Percentiles rank a stretch among this genome's conserved stretches.
Conservation (phyloP, 1,284 basidiomycete species). For the Cryptococcus amylolentus region DNA sequence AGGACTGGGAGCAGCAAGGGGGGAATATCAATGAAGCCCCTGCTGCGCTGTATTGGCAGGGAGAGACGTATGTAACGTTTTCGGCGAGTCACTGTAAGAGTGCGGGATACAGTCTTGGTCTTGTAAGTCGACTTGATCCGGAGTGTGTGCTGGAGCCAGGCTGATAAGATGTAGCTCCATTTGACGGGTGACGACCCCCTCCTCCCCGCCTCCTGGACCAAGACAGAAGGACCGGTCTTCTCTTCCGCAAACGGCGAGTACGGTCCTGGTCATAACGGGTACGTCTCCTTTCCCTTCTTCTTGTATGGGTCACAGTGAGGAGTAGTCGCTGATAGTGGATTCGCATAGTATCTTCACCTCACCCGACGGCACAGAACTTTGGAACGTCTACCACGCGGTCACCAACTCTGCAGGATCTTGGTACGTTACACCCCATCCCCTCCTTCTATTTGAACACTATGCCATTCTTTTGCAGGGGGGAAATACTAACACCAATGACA, state of each 20-base stretch:
- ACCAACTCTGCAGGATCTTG: slow-evolving; percentile 17
- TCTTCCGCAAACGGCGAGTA: slow-evolving; percentile 17
- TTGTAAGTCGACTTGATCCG: not conserved
- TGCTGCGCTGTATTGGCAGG: slow-evolving; percentile 14
- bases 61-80: slow-evolving; percentile 14
- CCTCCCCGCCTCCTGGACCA: slow-evolving; percentile 11
- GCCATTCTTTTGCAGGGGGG: too few relatives aligned
- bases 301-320: too few relatives aligned
- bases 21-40: slow-evolving; percentile 14
- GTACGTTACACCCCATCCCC: too few relatives aligned
- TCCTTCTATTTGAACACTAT: too few relatives aligned
- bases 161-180: not conserved
- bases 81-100: slow-evolving; percentile 15
- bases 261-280: slow-evolving; percentile 8
- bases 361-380: slow-evolving; percentile 20
- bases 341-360: slow-evolving; percentile 16
- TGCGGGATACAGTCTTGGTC: slow-evolving; percentile 13
- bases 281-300: too few relatives aligned
- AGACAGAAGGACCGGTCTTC: slow-evolving; percentile 17
- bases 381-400: slow-evolving; percentile 24
- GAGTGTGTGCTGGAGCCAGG: too few relatives aligned
- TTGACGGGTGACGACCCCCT: slow-evolving; percentile 14
- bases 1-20: slow-evolving; percentile 13
- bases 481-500: too few relatives aligned
- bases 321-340: too few relatives aligned